A percentile compares a stretch with the other conserved stretches of the same genome.
phyloP scores from a whole-genome alignment of 2,329 filamentous ascomycete species.

The Pseudofabraea citricarpa region DNA sequence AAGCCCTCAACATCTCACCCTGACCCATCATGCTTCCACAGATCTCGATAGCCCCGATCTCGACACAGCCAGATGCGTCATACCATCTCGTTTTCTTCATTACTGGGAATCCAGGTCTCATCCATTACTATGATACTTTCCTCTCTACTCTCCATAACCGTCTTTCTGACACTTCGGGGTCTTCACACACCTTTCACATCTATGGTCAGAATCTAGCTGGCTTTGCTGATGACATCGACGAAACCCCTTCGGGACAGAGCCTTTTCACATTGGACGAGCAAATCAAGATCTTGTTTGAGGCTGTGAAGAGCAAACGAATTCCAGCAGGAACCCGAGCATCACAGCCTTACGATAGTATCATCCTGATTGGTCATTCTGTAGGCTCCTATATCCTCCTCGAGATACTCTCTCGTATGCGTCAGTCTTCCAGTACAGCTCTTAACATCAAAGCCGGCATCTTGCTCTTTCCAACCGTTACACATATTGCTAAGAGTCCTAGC shows the following conservation, averaged over 20 bases:
- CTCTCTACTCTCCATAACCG: conserved; percentile 51
- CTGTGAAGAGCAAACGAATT: conserved; percentile 17
- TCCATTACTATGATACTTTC: conserved; percentile 69
- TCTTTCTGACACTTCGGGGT: conserved; percentile 30
- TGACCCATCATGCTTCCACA: neutral
- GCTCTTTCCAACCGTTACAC: conserved; percentile 70
- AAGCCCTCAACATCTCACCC: too few species aligned
- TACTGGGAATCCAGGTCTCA: conserved; percentile 71
- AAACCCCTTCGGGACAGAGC: conserved; percentile 38
- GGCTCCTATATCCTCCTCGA: conserved; percentile 69
- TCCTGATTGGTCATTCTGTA: conserved; percentile 71
- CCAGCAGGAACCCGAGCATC: conserved; percentile 25
- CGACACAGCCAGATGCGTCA: neutral
- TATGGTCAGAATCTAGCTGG: conserved; percentile 54
- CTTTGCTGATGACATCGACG: conserved; percentile 43
- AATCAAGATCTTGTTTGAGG: conserved; percentile 29
- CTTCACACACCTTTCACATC: conserved; percentile 36
- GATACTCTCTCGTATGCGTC: conserved; percentile 43
- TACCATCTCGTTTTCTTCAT: conserved; percentile 62
- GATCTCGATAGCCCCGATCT: neutral
- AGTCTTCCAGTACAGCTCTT: neutral
- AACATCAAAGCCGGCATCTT: conserved; percentile 48
- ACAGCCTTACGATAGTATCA: conserved; percentile 48
- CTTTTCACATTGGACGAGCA: conserved; percentile 47
- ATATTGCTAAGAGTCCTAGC: conserved; percentile 59